Conservation (phyloP, 176 grass and related monocot species). For the Eleusine indica region DNA sequence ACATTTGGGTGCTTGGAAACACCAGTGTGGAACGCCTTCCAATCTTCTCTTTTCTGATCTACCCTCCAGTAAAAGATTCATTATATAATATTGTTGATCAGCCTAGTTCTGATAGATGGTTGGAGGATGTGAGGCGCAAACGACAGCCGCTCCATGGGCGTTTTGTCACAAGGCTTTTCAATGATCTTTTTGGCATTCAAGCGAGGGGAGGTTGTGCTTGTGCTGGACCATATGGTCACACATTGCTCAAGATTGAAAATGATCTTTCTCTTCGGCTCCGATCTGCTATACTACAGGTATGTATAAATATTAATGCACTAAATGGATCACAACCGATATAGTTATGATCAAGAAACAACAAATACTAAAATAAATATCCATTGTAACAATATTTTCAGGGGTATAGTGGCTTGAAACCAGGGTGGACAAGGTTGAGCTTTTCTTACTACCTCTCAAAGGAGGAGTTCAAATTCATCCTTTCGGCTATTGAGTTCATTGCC, state of each 20-base stretch:
- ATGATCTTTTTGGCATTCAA: too few relatives aligned
- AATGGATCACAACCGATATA: neutral
- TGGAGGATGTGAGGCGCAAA: too few relatives aligned
- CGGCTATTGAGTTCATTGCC: too few relatives aligned
- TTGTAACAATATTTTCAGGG: constrained; percentile 41
- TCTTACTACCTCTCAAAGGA: too few relatives aligned
- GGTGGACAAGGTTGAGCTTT: constrained; percentile 54
- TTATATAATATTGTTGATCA: too few relatives aligned
- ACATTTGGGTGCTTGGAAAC: constrained; percentile 58
- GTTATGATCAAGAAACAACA: neutral
- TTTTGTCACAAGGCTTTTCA: too few relatives aligned
- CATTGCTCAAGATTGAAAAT: too few relatives aligned
- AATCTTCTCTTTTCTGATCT: constrained; percentile 72
- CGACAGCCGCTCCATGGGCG: too few relatives aligned
- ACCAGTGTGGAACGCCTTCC: constrained; percentile 49
- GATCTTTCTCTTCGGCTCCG: constrained; percentile 33
- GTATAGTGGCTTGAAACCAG: constrained; percentile 67
- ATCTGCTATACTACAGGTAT: constrained; percentile 50
- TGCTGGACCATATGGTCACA: too few relatives aligned
- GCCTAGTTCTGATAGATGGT: too few relatives aligned
- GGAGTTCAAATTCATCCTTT: too few relatives aligned
- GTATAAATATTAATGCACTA: neutral
- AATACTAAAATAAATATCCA: neutral
- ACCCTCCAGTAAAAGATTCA: neutral
- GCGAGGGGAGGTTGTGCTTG: too few relatives aligned